A percentile compares a stretch with the other conserved stretches of the same genome.
Evolutionary conservation across 768 basidiomycete genomes (phyloP).

Genomic region (Phylloporus sp.): DNA sequence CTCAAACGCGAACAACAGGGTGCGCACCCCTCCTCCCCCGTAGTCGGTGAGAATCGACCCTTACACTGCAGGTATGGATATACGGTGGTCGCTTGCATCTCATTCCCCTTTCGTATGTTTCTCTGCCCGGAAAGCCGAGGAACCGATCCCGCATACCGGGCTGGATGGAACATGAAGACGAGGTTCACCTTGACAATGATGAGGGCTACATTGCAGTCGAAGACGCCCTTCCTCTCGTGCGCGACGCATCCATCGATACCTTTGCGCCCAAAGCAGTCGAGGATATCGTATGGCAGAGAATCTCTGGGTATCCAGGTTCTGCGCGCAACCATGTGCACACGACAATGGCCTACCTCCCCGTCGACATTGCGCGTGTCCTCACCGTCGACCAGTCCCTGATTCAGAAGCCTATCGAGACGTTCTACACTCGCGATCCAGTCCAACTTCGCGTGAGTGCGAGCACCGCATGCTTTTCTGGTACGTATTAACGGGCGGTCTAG

Average conservation of each 20-base stretch:
- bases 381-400: slow-evolving; percentile 58
- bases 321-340: slow-evolving; percentile 65
- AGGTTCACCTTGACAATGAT: slow-evolving; percentile 40
- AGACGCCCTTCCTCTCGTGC: slow-evolving; percentile 62
- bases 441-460: slow-evolving; percentile 69
- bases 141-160: slow-evolving; percentile 43
- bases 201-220: slow-evolving; percentile 50
- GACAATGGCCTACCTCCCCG: slow-evolving; percentile 75
- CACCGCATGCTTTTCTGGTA: neutral
- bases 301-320: slow-evolving; percentile 70
- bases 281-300: slow-evolving; percentile 61
- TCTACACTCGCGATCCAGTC: slow-evolving; percentile 91
- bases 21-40: slow-evolving; percentile 42
- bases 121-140: slow-evolving; percentile 55
- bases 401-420: slow-evolving; percentile 85
- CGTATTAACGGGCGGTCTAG: slow-evolving; percentile 36
- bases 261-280: slow-evolving; percentile 59
- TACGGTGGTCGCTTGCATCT: slow-evolving; percentile 78
- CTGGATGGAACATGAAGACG: slow-evolving; percentile 46
- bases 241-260: slow-evolving; percentile 50
- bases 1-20: slow-evolving; percentile 87
- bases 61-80: slow-evolving; percentile 81
- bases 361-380: slow-evolving; percentile 73
- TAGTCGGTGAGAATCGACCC: slow-evolving; percentile 29
- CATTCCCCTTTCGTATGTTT: slow-evolving; percentile 72